phyloP scores from a whole-genome alignment of 1,139 yeast species.

The Yamadazyma jaroonii region DNA sequence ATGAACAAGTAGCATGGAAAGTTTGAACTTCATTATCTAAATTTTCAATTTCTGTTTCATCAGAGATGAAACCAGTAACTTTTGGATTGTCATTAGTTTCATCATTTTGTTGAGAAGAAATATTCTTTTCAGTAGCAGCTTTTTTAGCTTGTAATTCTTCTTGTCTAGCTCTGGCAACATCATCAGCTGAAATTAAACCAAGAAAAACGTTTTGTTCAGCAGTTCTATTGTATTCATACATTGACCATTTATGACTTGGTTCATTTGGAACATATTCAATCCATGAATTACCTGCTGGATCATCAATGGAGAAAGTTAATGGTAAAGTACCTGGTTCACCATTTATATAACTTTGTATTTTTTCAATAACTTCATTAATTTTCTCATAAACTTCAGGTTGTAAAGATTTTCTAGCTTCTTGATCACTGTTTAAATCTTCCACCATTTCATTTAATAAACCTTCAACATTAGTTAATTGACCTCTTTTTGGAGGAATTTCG shows the following conservation, averaged over 20 bases:
- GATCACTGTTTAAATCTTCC: conserved; percentile 79
- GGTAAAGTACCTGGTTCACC: conserved; percentile 74
- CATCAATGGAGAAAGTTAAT: conserved; percentile 77
- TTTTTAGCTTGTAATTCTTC: conserved; percentile 37
- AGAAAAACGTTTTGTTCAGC: conserved; percentile 85
- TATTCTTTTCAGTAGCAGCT: conserved; percentile 34
- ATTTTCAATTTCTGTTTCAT: conserved; percentile 79
- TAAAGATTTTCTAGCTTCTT: conserved; percentile 65
- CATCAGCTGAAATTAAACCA: conserved; percentile 84
- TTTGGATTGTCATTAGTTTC: conserved; percentile 26
- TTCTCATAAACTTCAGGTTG: conserved; percentile 78
- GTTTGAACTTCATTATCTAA: conserved; percentile 87
- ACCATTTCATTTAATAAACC: conserved; percentile 83
- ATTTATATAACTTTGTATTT: conserved; percentile 54
- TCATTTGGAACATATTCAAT: conserved; percentile 88
- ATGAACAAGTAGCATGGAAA: conserved; percentile 88
- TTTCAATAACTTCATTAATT: conserved; percentile 65
- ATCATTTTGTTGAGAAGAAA: conserved; percentile 17
- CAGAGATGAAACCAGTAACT: conserved; percentile 58
- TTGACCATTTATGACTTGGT: conserved; percentile 88
- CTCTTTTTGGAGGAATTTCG: conserved; percentile 94
- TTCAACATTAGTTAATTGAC: conserved; percentile 89
- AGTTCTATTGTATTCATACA: conserved; percentile 76
- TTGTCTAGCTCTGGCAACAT: conserved; percentile 55
- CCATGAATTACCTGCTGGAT: conserved; percentile 98